phyloP scores from a whole-genome alignment of 208 protist species.

The Tritrichomonas foetus region DNA sequence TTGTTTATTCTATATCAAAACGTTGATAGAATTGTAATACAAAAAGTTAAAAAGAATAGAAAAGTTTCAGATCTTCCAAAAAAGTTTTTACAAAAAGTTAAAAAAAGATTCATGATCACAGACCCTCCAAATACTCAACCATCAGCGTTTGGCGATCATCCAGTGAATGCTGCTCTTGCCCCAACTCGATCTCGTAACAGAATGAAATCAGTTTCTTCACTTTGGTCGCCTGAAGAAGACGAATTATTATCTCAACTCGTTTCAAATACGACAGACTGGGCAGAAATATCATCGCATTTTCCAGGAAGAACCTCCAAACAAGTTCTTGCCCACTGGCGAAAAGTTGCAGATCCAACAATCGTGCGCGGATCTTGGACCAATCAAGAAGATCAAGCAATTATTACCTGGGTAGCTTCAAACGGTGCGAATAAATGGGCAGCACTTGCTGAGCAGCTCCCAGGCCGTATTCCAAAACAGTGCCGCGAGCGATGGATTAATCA shows the following conservation, averaged over 20 bases:
- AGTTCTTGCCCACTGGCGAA: not conserved
- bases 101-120: no score
- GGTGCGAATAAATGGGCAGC: constrained; percentile 52
- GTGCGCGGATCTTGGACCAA: not conserved
- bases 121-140: no score
- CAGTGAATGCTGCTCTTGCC: no score
- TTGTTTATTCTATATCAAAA: no score
- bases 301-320: not conserved
- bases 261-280: not conserved
- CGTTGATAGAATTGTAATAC: no score
- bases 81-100: no score
- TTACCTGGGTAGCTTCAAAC: constrained; percentile 40
- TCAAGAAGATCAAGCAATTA: constrained; percentile 52
- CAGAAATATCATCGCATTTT: not conserved
- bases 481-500: constrained; percentile 59
- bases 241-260: not conserved
- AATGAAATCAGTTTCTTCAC: not conserved
- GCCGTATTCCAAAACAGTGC: constrained; percentile 57
- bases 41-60: no score
- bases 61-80: no score
- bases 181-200: not conserved
- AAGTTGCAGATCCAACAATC: not conserved
- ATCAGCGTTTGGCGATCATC: no score
- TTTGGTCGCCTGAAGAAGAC: not conserved
- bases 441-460: constrained; percentile 46